A percentile compares a stretch with the other conserved stretches of the same genome.
Evolutionary conservation across 768 basidiomycete genomes (phyloP).

Genomic region (Pleurotus tuber-regium): DNA sequence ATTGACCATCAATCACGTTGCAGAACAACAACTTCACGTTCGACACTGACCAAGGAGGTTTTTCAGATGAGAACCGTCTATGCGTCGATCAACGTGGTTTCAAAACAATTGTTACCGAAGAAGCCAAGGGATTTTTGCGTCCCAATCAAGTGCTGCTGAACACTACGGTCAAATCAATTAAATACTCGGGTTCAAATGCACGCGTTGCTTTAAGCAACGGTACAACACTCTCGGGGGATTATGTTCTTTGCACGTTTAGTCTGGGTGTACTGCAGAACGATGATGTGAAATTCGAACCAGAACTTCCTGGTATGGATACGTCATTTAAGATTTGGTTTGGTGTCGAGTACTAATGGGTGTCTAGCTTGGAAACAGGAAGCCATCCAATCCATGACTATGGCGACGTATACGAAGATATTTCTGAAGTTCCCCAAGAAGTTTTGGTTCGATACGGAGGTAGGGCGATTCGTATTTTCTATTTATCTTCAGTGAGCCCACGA

Average conservation of each 20-base stretch:
- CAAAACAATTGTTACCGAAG: constrained; percentile 51
- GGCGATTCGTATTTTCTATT: background rate
- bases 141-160: constrained; percentile 46
- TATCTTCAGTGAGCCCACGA: background rate
- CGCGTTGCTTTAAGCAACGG: constrained; percentile 46
- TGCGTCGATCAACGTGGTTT: constrained; percentile 64
- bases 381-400: constrained; percentile 62
- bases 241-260: constrained; percentile 67
- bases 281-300: constrained; percentile 55
- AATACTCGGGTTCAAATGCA: constrained; percentile 43
- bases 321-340: background rate
- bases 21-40: constrained; percentile 66
- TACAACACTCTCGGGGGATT: constrained; percentile 44
- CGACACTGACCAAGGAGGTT: constrained; percentile 50
- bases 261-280: constrained; percentile 66
- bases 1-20: no score
- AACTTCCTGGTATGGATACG: constrained; percentile 37
- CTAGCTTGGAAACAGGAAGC: constrained; percentile 61
- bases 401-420: constrained; percentile 68
- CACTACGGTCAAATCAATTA: constrained; percentile 45
- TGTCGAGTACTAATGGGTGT: background rate
- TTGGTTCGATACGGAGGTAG: constrained; percentile 44
- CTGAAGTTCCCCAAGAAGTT: constrained; percentile 61
- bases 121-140: constrained; percentile 55
- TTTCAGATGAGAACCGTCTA: constrained; percentile 51